Percentiles rank a stretch among this genome's conserved stretches.
phyloP scores from a whole-genome alignment of 1,139 yeast species.

The Pichia sp. region DNA sequence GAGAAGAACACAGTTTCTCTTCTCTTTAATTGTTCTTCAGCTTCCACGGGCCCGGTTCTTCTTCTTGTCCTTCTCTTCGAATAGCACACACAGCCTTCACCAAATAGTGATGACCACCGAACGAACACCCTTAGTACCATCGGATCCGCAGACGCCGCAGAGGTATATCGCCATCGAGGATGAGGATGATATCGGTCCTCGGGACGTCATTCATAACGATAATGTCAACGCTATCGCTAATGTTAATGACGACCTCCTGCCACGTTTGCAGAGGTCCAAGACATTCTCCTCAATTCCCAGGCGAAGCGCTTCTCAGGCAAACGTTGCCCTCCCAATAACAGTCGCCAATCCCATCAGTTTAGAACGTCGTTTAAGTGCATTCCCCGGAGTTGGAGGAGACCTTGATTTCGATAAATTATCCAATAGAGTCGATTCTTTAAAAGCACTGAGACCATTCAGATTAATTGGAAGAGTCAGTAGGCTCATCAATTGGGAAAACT shows the following conservation, averaged over 20 bases:
- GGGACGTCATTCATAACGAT: too few species aligned
- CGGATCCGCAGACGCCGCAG: too few species aligned
- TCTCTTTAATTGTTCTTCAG: too few species aligned
- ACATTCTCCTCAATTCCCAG: conserved; percentile 5
- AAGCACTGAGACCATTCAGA: conserved; percentile 44
- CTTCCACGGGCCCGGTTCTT: too few species aligned
- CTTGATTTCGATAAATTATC: conserved; percentile 14
- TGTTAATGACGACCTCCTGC: too few species aligned
- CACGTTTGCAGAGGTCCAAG: conserved; percentile 6
- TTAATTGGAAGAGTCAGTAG: conserved; percentile 45
- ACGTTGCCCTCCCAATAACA: conserved; percentile 11
- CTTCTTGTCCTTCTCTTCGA: too few species aligned
- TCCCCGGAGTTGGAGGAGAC: conserved; percentile 17
- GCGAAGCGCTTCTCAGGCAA: not conserved
- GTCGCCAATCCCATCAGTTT: conserved; percentile 16
- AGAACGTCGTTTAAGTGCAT: conserved; percentile 19
- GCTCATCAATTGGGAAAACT: conserved; percentile 39
- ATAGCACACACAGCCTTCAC: too few species aligned
- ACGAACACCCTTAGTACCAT: not conserved
- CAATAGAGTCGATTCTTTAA: conserved; percentile 27
- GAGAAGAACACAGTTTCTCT: too few species aligned
- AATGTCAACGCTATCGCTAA: too few species aligned
- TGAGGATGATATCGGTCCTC: conserved; percentile 1
- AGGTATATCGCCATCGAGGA: not conserved
- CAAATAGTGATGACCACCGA: not conserved